phyloP scores from a whole-genome alignment of 2,329 filamentous ascomycete genomes.

The Venturia aucupariae region DNA sequence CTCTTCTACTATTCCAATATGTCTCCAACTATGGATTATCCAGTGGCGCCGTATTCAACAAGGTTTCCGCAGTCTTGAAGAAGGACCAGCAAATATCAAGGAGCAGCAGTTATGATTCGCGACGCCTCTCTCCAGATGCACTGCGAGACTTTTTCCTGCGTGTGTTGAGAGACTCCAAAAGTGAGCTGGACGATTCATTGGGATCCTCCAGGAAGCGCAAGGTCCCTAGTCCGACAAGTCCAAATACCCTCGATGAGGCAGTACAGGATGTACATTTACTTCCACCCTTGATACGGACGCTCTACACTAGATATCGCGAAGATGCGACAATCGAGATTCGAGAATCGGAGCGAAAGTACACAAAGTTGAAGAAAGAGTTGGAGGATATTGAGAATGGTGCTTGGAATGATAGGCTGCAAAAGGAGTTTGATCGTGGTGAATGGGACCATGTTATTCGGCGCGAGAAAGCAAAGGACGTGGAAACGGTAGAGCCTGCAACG shows the following conservation, averaged over 20 bases:
- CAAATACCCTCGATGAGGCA: slow-evolving; percentile 30
- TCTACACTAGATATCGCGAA: slow-evolving; percentile 68
- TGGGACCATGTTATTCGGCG: neutral
- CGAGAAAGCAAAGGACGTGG: neutral
- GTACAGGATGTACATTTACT: slow-evolving; percentile 62
- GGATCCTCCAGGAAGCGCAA: slow-evolving; percentile 58
- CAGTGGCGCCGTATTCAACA: slow-evolving; percentile 51
- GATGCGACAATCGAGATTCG: slow-evolving; percentile 60
- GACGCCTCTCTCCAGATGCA: slow-evolving; percentile 66
- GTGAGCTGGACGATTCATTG: slow-evolving; percentile 33
- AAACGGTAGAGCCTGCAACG: neutral
- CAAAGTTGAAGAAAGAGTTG: slow-evolving; percentile 57
- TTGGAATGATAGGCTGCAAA: slow-evolving; percentile 36
- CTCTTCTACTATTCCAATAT: slow-evolving; percentile 74
- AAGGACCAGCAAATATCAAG: slow-evolving; percentile 64
- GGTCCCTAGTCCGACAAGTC: slow-evolving; percentile 53
- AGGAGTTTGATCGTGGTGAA: slow-evolving; percentile 17
- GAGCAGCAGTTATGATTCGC: slow-evolving; percentile 61
- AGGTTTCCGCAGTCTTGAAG: slow-evolving; percentile 65
- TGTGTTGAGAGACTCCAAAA: slow-evolving; percentile 63
- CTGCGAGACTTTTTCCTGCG: slow-evolving; percentile 70
- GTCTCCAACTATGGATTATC: slow-evolving; percentile 60
- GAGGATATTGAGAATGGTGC: slow-evolving; percentile 55
- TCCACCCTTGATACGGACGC: slow-evolving; percentile 58
- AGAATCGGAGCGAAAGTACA: slow-evolving; percentile 62